Percentiles rank a stretch among this genome's conserved stretches.
Evolutionary conservation across 805 yeast species (phyloP).

Genomic region (Yarrowia sp.): DNA sequence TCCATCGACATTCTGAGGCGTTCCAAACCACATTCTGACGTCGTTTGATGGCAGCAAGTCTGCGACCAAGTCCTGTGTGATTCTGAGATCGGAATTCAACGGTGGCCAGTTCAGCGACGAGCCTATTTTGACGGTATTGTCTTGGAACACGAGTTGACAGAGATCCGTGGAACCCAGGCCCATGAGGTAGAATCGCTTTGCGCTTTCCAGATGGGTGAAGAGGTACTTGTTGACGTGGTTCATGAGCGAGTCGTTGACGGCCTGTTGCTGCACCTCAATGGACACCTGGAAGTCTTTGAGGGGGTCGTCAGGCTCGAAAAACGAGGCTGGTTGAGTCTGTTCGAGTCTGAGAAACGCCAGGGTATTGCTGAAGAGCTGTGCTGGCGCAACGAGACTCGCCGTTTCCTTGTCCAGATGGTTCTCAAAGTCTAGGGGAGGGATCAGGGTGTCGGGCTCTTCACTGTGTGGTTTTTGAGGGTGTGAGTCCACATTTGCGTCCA

Average conservation of each 20-base stretch:
- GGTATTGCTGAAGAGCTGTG: background rate
- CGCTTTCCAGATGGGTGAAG: slow-evolving; percentile 2
- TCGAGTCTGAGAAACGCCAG: background rate
- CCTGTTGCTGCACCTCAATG: slow-evolving; percentile 11
- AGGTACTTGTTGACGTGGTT: slow-evolving; percentile 10
- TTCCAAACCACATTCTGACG: slow-evolving; percentile 9
- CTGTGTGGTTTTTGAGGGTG: background rate
- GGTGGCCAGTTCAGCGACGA: slow-evolving; percentile 20
- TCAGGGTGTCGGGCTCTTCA: background rate
- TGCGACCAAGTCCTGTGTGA: background rate
- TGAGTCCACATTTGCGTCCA: background rate
- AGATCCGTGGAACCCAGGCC: slow-evolving; percentile 4
- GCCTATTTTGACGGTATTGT: slow-evolving; percentile 2
- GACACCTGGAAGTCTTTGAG: background rate
- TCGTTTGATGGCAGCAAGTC: background rate
- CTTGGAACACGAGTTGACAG: slow-evolving; percentile 1
- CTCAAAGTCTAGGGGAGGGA: slow-evolving; percentile 11
- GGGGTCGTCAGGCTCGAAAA: background rate
- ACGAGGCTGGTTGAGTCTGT: background rate
- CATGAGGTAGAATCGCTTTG: slow-evolving; percentile 7
- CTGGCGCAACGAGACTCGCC: background rate
- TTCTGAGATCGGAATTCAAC: slow-evolving; percentile 6
- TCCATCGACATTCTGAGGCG: slow-evolving; percentile 7
- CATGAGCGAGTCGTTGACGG: slow-evolving; percentile 8
- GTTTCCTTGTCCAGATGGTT: background rate